Evolutionary conservation across 2,329 filamentous ascomycete genomes (phyloP), one percentile per base, ranked within the genome.

Genomic region (Stemphylium beticola): DNA sequence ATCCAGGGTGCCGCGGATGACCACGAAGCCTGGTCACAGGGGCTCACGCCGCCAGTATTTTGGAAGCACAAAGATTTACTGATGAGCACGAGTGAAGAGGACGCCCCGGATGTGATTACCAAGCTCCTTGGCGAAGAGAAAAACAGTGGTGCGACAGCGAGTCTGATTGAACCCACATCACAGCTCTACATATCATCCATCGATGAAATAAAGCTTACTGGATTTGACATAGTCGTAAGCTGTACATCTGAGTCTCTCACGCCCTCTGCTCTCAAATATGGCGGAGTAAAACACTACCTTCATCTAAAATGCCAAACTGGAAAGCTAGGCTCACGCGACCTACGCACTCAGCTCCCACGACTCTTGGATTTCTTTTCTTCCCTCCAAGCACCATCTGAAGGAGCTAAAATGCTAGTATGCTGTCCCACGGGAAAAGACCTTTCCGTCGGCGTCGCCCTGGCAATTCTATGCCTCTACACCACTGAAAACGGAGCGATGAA

Each of bases 1-100:
- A 89, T 99, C 55, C 95, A 98, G 76, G 95, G 95, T 45, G 93
- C 93, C 0, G 95, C 90, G 2, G 95, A 99, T 74, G 95, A 99
- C 73, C 91, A 90, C 11, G 95, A 99, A 79, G 91, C 91, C 64
- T 99, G 95, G 95, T 89, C 92, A 1, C 79, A 84, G 22, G 92
- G 91, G 0, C 82, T 98, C 14, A 95, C 90, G 0, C 86, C 93
- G 0, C 73, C 79, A 0, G 60, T 93, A 0, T 99, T 96, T 76
- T 99, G 95, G 95, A 75, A 75, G 2, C 81, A 96, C 64, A 79
- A 78, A 37, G 78, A 84, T 0, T 34, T 69, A 5, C 78, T 98
- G 10, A 78, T 96, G 17, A 74, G 74, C 0, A 83, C 87, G 0
- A 68, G 83, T 0, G 93, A 97, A 67, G 82, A 85, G 9, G 85